Base-by-base conservation (phyloP, 106 monocot species). In the Dioscorea dumetorum region DNA sequence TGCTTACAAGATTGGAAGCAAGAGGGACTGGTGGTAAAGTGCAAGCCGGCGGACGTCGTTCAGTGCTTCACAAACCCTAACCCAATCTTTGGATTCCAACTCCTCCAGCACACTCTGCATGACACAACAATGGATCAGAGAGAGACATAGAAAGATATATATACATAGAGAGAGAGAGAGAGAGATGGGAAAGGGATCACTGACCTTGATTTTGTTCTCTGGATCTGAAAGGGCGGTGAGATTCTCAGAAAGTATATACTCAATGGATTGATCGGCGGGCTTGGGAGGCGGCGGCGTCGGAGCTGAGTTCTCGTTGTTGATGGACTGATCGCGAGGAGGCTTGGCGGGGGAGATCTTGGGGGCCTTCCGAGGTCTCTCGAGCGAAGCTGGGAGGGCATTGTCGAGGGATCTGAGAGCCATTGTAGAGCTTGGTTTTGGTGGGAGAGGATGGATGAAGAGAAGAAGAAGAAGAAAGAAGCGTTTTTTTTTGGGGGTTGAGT, bases 371-470 rank as follows among this genome's bases (percentile, higher is more conserved):
- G 94, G 87, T 58, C 90, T 68, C 59, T 94, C 84, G 31, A 67
- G 52, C 49, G 54, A 16, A 8, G 61, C 20, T 10, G 87, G 87
- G 22, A 90, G 78, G 11, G 81, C 69, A 57, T 90, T 90, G 74
- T 94, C 85, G 56, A 90, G 76, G 35, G 87, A 79, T 69, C 94
- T 69, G 24, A 94, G 87, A 8, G 90, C 94, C 94, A 94, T 94
- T 61, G 22, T 57, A 4, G 7, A n/a, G n/a, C n/a, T n/a, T n/a
- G 60, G 0, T 31, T 16, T n/a, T 1, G 61, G 12, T 24, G 19
- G 17, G 15, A 49, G n/a, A 18, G 19, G 2, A 16, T 8, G n/a
- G 70, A 33, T 24, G 48, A 4, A 49, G 17, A 8, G 22, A 19
- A 33, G n/a, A n/a, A n/a, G n/a, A n/a, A 58, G 58, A 58, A 20